Evolutionary conservation across 352 stramenopile species (phyloP).

Genomic region (Aphanomyces stellatus): DNA sequence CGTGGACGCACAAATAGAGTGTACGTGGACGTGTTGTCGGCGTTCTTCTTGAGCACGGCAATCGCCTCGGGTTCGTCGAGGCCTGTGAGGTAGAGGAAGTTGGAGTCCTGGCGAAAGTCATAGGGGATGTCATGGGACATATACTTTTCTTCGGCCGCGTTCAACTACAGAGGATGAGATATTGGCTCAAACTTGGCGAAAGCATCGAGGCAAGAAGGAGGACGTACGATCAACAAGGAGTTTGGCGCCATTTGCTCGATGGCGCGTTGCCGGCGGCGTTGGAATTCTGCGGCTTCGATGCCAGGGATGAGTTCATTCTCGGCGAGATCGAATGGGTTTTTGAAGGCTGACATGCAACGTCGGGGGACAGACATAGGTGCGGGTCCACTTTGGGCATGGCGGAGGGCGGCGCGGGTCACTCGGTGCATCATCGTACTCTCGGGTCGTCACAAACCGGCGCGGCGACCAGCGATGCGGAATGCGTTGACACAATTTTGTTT

Average conservation of each 20-base stretch:
- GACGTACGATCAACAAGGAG: conserved; percentile 2
- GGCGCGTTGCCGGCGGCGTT: conserved; percentile 45
- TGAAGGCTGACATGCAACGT: too few relatives aligned
- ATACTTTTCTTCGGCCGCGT: conserved; percentile 66
- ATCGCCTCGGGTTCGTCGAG: conserved; percentile 69
- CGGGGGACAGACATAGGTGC: too few relatives aligned
- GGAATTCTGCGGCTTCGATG: conserved; percentile 41
- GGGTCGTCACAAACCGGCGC: too few relatives aligned
- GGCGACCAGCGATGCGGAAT: too few relatives aligned
- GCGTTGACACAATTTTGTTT: too few relatives aligned
- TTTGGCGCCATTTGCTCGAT: conserved; percentile 58
- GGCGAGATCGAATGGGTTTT: not conserved
- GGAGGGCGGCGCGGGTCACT: not conserved
- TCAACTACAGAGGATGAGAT: conserved; percentile 27
- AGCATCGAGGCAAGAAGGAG: not conserved
- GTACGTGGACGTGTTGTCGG: conserved; percentile 45
- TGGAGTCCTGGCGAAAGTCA: conserved; percentile 79
- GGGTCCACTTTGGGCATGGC: not conserved
- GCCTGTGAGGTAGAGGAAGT: conserved; percentile 81
- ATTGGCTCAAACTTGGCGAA: too few relatives aligned
- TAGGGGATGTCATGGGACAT: conserved; percentile 85
- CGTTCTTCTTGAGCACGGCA: conserved; percentile 63
- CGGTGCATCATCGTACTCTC: too few relatives aligned
- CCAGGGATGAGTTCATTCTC: conserved; percentile 1
- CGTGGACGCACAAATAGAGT: conserved; percentile 69